Evolutionary conservation across 192 early-diverging fungal genomes (phyloP), one percentile per base, ranked within the genome.

Genomic region (Coemansia biformis): DNA sequence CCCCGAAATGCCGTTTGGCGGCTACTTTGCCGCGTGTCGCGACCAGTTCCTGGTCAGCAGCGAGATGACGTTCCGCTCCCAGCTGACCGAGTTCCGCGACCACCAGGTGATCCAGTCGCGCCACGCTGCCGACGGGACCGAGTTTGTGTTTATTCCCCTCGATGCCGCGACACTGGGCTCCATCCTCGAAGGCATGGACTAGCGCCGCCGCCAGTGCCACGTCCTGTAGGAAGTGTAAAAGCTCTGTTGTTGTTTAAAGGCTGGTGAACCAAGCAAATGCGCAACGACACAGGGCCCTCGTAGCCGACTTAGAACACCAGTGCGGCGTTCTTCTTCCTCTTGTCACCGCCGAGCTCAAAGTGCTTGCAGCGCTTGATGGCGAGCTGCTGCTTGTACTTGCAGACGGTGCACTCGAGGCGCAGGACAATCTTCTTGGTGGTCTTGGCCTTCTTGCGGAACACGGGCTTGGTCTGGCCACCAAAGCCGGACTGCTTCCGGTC

Each of bases 391-490:
- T 95, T 97, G 89, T 91, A 92, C 89, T 96, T 97, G 88, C 96
- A 97, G 58, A 85, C 81, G 55, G 85, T 93, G 84, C 96, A 99
- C 78, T 96, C 94, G 29, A 99, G 81, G 84, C 92, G 89, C 58
- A 99, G 87, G 21, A 96, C 96, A 74, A 97, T 77, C 88, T 99
- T 99, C 86, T 96, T 99, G 80, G 93, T 97, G 60, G 96, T 99
- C 90, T 97, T 99, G 75, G 93, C 96, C 89, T 99, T 99, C 86
- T 99, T 99, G 88, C 96, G 93, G 92, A 99, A 99, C 67, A 97
- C 89, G 71, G 93, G 96, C 88, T 99, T 99, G 79, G 92, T 97
- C 83, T 99, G 96, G 84, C 96, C 96, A 91, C 96, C 96, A 81
- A 86, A 97, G 82, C 96, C 96, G 53, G 84, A 85, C 80, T 97